Percentiles rank a stretch among this genome's conserved stretches.
These are phyloP conservation scores for Moesziomyces sp. DNA, from an alignment of 1,284 basidiomycete species.

Conservation along the genomic window DNA sequence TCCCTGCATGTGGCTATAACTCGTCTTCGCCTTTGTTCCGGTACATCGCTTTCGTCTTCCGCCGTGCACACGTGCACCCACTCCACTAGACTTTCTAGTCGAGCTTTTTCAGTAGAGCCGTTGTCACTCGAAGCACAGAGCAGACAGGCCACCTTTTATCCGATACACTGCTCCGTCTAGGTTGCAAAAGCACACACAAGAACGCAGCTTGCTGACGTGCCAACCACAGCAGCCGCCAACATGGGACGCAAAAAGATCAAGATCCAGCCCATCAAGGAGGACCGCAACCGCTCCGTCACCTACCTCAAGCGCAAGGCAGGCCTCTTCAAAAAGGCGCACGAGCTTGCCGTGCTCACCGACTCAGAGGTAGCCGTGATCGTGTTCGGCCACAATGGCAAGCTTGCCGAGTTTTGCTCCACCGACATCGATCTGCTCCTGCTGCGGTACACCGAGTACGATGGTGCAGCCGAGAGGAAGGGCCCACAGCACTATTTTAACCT, in stretches of 20 bases:
- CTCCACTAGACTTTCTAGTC: too few relatives aligned
- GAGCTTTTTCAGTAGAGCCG: too few relatives aligned
- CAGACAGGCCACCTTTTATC: too few relatives aligned
- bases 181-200: too few relatives aligned
- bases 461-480: slow-evolving; percentile 41
- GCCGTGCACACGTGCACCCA: too few relatives aligned
- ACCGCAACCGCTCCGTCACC: slow-evolving; percentile 88
- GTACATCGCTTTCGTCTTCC: too few relatives aligned
- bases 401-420: slow-evolving; percentile 61
- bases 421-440: slow-evolving; percentile 58
- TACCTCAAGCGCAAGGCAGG: slow-evolving; percentile 92
- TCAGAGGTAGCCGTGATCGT: slow-evolving; percentile 79
- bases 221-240: neutral
- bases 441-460: slow-evolving; percentile 56
- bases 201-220: too few relatives aligned
- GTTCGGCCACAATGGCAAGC: slow-evolving; percentile 71
- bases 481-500: slow-evolving; percentile 41
- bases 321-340: slow-evolving; percentile 89
- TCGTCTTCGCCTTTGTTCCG: too few relatives aligned
- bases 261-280: slow-evolving; percentile 86
- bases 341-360: slow-evolving; percentile 81
- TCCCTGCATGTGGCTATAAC: too few relatives aligned
- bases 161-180: too few relatives aligned
- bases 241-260: slow-evolving; percentile 91
- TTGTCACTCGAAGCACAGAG: too few relatives aligned